Conservation (phyloP, 1,284 basidiomycete genomes). For the Papiliotrema nemorosa region DNA sequence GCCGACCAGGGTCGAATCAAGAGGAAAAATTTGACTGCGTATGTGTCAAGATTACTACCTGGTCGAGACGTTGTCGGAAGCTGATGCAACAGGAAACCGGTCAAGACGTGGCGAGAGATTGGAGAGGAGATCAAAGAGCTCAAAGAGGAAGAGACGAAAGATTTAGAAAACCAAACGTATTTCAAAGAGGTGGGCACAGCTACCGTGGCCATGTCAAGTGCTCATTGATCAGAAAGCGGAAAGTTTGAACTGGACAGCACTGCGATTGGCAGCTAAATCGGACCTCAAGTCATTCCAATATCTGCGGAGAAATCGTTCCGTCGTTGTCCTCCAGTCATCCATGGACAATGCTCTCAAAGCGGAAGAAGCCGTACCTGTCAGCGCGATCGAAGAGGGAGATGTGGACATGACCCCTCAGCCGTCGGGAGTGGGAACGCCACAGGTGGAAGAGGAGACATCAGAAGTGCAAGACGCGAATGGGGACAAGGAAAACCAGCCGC, state of each 20-base stretch:
- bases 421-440: not conserved
- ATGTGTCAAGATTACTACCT: not conserved
- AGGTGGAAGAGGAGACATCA: slow-evolving; percentile 1
- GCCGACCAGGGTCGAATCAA: too few relatives aligned
- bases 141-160: not conserved
- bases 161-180: not conserved
- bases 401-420: slow-evolving; percentile 3
- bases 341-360: not conserved
- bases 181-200: not conserved
- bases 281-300: slow-evolving; percentile 20
- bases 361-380: slow-evolving; percentile 6
- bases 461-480: slow-evolving; percentile 6
- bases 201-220: not conserved
- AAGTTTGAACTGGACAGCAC: slow-evolving; percentile 34
- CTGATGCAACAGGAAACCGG: too few relatives aligned
- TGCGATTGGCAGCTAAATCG: slow-evolving; percentile 31
- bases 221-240: slow-evolving; percentile 22
- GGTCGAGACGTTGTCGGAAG: not conserved
- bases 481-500: not conserved
- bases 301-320: slow-evolving; percentile 18
- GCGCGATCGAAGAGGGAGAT: slow-evolving; percentile 4
- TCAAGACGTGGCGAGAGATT: too few relatives aligned
- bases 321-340: too few relatives aligned
- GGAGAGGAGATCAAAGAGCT: slow-evolving; percentile 38
- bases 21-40: not conserved